Percentiles rank a stretch among this genome's conserved stretches.
Evolutionary conservation across 805 yeast genomes (phyloP).

Genomic region (Scheffersomyces lignosus): DNA sequence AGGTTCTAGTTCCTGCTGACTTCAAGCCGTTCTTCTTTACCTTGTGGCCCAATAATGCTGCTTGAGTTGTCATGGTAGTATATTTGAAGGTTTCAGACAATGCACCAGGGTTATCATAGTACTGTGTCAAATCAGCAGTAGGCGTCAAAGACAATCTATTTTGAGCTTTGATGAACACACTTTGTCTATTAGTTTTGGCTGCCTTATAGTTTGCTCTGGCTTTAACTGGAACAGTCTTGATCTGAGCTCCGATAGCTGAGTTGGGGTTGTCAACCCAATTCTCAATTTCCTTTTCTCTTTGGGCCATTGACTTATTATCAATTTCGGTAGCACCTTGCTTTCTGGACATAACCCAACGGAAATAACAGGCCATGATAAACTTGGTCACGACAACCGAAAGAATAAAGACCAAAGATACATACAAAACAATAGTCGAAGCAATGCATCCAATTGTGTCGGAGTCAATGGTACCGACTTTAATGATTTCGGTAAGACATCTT

Average conservation of each 20-base stretch:
- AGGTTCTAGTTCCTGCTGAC: conserved; percentile 23
- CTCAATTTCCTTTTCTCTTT: conserved; percentile 69
- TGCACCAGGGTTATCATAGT: conserved; percentile 33
- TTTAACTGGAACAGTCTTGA: conserved; percentile 50
- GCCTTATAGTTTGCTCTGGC: conserved; percentile 51
- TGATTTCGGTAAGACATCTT: conserved; percentile 78
- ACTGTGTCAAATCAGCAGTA: conserved; percentile 35
- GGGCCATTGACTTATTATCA: conserved; percentile 58
- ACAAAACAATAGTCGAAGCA: conserved; percentile 81
- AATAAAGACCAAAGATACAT: conserved; percentile 80
- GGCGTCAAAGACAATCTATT: conserved; percentile 39
- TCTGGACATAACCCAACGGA: conserved; percentile 72
- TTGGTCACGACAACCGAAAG: conserved; percentile 75
- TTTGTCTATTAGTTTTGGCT: conserved; percentile 37
- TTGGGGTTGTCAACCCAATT: conserved; percentile 73
- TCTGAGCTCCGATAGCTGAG: conserved; percentile 44
- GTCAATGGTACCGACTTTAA: conserved; percentile 88
- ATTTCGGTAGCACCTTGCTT: conserved; percentile 76
- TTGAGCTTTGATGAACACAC: conserved; percentile 39
- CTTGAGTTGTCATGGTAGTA: conserved; percentile 69
- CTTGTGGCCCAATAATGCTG: conserved; percentile 33
- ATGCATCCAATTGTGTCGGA: conserved; percentile 91
- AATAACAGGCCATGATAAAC: conserved; percentile 85
- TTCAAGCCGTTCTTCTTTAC: conserved; percentile 10
- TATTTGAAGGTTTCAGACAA: conserved; percentile 43